Evolutionary conservation across 306 rosid species (phyloP).

Genomic region (Ziziphus jujuba): DNA sequence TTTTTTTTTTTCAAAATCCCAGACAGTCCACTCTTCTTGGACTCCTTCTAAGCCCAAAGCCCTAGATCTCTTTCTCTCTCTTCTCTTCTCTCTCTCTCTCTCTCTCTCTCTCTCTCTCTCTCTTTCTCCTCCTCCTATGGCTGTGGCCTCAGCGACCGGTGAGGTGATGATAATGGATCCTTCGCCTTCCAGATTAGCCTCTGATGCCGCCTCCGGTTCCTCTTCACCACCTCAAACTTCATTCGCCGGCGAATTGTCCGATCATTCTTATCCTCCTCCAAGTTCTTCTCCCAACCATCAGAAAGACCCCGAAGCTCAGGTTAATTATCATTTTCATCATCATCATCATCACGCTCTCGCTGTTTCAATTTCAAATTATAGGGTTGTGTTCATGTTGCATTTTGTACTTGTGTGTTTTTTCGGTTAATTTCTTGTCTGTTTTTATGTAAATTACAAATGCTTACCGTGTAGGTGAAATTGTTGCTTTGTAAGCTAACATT

Average conservation of each 20-base stretch:
- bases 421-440: background rate
- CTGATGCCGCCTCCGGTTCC: constrained; percentile 22
- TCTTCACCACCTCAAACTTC: constrained; percentile 22
- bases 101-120: constrained; percentile 16
- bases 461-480: too few species aligned
- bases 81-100: background rate
- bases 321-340: constrained; percentile 15
- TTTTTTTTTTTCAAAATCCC: too few species aligned
- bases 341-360: background rate
- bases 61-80: background rate
- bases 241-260: constrained; percentile 31
- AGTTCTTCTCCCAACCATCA: constrained; percentile 40
- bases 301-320: constrained; percentile 56
- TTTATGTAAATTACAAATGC: background rate
- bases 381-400: background rate
- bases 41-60: background rate
- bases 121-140: constrained; percentile 31
- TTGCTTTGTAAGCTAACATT: too few species aligned
- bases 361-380: background rate
- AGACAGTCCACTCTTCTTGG: background rate
- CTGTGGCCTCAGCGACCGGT: constrained; percentile 17
- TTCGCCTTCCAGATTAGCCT: constrained; percentile 41
- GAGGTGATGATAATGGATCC: constrained; percentile 21
- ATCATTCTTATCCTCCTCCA: constrained; percentile 43
- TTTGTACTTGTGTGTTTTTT: too few species aligned